Evolutionary conservation across 1,284 basidiomycete genomes (phyloP).

Genomic region (Sporisorium scitamineum): DNA sequence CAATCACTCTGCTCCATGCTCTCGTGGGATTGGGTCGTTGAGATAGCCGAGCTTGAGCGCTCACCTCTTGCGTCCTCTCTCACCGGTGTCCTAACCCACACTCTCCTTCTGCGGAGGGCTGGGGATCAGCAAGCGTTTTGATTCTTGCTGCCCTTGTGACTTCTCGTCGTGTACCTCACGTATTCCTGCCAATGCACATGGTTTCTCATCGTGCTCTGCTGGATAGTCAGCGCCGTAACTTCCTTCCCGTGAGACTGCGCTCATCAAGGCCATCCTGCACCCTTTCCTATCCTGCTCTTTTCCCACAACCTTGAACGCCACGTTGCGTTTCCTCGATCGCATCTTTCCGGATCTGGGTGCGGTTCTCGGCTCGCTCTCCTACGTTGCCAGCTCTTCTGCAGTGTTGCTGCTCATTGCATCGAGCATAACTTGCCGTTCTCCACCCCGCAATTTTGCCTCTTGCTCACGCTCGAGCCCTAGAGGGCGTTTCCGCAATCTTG

Average conservation of each 20-base stretch:
- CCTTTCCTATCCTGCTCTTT: neutral
- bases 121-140: no score
- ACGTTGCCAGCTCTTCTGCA: neutral
- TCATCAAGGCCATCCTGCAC: neutral
- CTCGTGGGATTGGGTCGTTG: neutral
- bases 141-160: neutral
- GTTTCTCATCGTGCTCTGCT: no score
- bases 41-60: neutral
- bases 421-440: neutral
- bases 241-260: neutral
- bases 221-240: no score
- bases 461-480: neutral
- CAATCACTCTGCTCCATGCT: neutral
- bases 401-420: neutral
- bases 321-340: constrained; percentile 1
- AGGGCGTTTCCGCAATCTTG: neutral
- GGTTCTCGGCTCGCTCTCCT: neutral
- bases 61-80: no score
- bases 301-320: constrained; percentile 4
- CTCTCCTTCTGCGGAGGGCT: no score
- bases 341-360: constrained; percentile 7
- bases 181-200: no score
- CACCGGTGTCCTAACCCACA: constrained; percentile 12
- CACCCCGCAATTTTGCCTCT: neutral
- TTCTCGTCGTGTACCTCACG: no score